Base-by-base conservation (phyloP, 75 land plant genomes). In the Pinus albicaulis region DNA sequence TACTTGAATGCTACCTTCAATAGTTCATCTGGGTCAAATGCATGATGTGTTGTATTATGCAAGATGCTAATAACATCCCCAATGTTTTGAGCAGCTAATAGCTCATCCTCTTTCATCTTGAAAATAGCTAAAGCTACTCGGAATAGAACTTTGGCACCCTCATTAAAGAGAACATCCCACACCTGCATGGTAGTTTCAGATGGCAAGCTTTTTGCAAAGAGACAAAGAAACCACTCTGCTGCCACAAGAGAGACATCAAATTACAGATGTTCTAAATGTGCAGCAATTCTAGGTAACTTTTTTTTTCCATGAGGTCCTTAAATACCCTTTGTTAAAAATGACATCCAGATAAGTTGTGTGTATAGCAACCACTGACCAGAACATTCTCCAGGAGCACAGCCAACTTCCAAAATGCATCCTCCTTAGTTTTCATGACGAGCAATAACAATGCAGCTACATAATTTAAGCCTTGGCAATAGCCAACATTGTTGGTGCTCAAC, bases 341-440 rank as follows among this genome's bases (percentile, higher is more conserved):
- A 79, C 98, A 96, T 36, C 99, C 99, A 12, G 90, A 90, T 57
- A 94, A 77, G 74, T 96, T 92, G 80, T 82, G 84, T 13, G 99
- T 84, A 58, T 94, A 96, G 75, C 94, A 91, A 69, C 92, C 98
- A 84, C 83, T 86, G 59, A 94, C 94, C 55, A 96, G 66, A 20
- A 96, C 98, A 87, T 94, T 88, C 76, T 96, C 99, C 58, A 96
- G 73, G 20, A 96, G 93, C 64, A 92, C 93, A 73, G 99, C 92
- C 36, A 96, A 92, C 97, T 94, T 92, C 99, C 99, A 96, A 76
- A 94, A 96, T 52, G 98, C 99, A 78, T 96, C 99, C 76, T 96
- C 99, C 75, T 96, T 98, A 19, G 88, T 94, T 79, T 90, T 96
- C 99, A 96, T 96, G 22, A 96, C 99, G 53, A 96, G 90, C 86